A percentile compares a stretch with the other conserved stretches of the same genome.
These are phyloP conservation scores for Scytalidium sp. DNA, from an alignment of 2,329 filamentous ascomycete genomes.

Conservation along the genomic window DNA sequence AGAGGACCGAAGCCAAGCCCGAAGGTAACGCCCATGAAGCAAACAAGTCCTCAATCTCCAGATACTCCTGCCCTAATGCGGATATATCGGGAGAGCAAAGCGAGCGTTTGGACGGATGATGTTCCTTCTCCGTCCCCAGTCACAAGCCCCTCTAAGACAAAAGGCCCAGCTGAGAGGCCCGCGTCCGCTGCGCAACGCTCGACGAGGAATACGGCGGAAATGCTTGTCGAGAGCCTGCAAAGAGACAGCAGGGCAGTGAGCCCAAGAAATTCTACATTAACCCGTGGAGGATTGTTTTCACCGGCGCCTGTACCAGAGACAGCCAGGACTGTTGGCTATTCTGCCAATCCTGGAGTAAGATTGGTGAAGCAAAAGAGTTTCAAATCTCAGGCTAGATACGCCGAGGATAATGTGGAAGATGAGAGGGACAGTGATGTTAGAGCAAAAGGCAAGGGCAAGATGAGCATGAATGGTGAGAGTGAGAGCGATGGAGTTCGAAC, in stretches of 20 bases:
- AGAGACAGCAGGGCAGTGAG: conserved; percentile 1
- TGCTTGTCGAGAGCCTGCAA: conserved; percentile 5
- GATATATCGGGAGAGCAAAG: conserved; percentile 17
- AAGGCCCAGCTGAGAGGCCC: too few species aligned
- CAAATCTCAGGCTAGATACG: conserved; percentile 1
- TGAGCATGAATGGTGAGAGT: neutral
- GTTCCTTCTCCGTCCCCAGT: conserved; percentile 7
- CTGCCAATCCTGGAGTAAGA: conserved; percentile 8
- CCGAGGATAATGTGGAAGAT: conserved; percentile 6
- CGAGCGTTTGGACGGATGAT: conserved; percentile 25
- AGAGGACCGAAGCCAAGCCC: neutral
- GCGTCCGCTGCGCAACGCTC: neutral
- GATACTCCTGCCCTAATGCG: conserved; percentile 1
- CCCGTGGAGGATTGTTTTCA: too few species aligned
- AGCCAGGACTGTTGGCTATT: neutral
- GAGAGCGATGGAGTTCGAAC: neutral
- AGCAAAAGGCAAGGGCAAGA: neutral
- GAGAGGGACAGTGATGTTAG: neutral
- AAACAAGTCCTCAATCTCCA: neutral
- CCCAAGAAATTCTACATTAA: neutral
- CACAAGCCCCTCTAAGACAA: too few species aligned
- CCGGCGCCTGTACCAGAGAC: neutral
- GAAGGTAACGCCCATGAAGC: neutral
- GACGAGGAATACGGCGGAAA: conserved; percentile 14
- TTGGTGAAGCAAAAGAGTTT: conserved; percentile 4